These are phyloP conservation scores for Punica granatum DNA, from an alignment of 345 rosid genomes.

Conservation along the genomic window DNA sequence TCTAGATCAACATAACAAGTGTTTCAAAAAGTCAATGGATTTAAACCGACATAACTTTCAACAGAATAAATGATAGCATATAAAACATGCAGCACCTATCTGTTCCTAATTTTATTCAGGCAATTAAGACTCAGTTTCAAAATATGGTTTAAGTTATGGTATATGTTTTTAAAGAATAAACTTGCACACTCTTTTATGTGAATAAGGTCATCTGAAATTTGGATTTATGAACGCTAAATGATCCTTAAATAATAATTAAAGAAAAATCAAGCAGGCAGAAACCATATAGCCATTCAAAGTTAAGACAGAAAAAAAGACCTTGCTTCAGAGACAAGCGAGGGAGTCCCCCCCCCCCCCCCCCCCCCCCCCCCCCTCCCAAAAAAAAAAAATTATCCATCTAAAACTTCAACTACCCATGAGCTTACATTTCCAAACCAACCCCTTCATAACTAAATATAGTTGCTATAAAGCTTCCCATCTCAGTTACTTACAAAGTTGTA, in stretches of 20 bases:
- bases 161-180: too few species aligned
- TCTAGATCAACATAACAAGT: background rate
- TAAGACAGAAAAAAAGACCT: background rate
- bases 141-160: background rate
- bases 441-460: background rate
- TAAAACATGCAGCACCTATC: background rate
- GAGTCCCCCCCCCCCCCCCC: too few species aligned
- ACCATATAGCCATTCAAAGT: background rate
- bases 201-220: background rate
- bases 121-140: background rate
- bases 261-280: background rate
- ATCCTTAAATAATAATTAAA: background rate
- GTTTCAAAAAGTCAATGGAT: background rate
- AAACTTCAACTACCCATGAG: background rate
- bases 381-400: too few species aligned
- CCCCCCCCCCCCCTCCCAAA: too few species aligned
- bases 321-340: background rate
- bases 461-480: background rate
- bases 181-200: too few species aligned
- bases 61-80: background rate
- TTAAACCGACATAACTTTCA: background rate
- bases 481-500: background rate
- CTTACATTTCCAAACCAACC: background rate
- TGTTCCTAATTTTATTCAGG: background rate
- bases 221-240: background rate